Base-by-base conservation (phyloP, 2,329 filamentous ascomycete genomes). In the Onygenales sp. region DNA sequence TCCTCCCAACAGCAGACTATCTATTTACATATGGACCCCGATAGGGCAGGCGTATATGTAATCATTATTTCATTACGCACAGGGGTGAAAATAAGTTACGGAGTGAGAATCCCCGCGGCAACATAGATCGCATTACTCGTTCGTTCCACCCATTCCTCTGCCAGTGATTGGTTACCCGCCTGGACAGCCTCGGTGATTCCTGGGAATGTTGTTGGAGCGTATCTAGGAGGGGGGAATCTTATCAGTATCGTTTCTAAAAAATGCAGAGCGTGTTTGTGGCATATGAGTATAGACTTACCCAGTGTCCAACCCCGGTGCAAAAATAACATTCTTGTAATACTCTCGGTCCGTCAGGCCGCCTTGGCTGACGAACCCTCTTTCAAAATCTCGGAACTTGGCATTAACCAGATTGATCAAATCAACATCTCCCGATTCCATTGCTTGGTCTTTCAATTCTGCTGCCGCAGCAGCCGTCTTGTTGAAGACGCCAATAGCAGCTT, bases 241-340 rank as follows among this genome's bases (percentile, higher is more conserved):
- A 43, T 45, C n/a, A 36, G 32, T 27, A 27, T 27, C 3, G 5
- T 3, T 27, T 27, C 21, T 5, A 27, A 27, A 27, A 27, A 27
- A 27, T 3, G 21, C 21, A 27, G 21, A 27, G 21, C 21, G 3
- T 27, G 33, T 33, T 27, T 5, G 21, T 27, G 21, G 5, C 5
- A 27, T 27, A 27, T 14, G 11, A 39, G 36, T 13, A 31, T 9
- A 17, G 17, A 54, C 57, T 17, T 54, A 59, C 56, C 65, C 66
- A 14, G 65, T 69, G 55, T 68, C 66, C 14, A 75, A 53, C 0
- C 75, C 74, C 5, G 75, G 75, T 7, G 75, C 74, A 54, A 74
- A 75, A 17, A 76, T 67, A 7, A 74, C 64, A 58, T 78, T 67
- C 56, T 72, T 72, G 59, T 70, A 77, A 57, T 73, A 76, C 56